Evolutionary conservation across 257 asterid genomes (phyloP), one percentile per base, ranked within the genome.

Genomic region (Catharanthus roseus): DNA sequence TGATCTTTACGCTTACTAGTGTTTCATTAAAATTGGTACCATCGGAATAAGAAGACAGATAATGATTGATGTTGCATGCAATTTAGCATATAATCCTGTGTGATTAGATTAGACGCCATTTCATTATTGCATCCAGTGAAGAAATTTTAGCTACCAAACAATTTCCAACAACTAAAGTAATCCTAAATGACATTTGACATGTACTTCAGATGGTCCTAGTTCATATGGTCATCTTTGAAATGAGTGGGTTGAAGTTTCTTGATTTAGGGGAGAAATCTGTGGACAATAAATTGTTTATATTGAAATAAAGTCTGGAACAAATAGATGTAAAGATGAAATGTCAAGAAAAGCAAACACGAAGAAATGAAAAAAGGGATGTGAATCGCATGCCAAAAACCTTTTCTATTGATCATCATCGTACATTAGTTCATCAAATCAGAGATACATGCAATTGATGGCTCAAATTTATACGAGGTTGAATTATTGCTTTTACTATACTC

Each of bases 1-100:
- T 13, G 54, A 72, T 72, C 61, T 60, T 72, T 54, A 38, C 19
- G 51, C 64, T 69, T 69, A n/a, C 26, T 28, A 8, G 31, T 29
- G 31, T 19, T 44, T 1, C 31, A 19, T 51, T 71, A 42, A 26
- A 62, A 53, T 58, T 56, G 67, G 67, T 42, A 56, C 68, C 68
- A 71, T 45, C 74, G 41, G 44, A 58, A 1, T 58, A 28, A 44
- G 50, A 45, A 60, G 69, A 60, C 61, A 29, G 10, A 44, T 19
- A 28, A 58, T 19, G 68, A 60, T 28, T 42, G 68, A 71, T 58
- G 24, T 11, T 44, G 34, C 34, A 33, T 53, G 64, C 38, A n/a
- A n/a, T n/a, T n/a, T n/a, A n/a, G 12, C 26, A 26, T 19, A 2
- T 69, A 1, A 3, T 38, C 42, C 8, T 38, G 42, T 69, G 8